Percentiles rank a stretch among this genome's conserved stretches.
Conservation (phyloP, 169 alveolate species). For the Cryptosporidium viatorum region DNA sequence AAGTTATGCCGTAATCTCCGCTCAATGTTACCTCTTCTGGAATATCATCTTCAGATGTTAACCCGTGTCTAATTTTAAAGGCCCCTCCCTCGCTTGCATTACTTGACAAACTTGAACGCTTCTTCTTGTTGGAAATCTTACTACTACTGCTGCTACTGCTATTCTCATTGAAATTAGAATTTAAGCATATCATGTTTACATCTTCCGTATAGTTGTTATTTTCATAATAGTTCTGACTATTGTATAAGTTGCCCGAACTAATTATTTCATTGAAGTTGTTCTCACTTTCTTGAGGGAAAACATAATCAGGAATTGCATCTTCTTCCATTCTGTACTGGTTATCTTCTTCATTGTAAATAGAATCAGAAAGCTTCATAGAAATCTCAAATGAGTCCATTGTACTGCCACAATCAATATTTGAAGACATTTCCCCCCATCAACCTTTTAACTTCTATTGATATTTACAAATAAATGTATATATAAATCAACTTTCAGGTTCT, state of each 20-base stretch:
- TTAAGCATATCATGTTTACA: conserved; percentile 7
- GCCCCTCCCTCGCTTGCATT: conserved; percentile 1
- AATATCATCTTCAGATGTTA: conserved; percentile 45
- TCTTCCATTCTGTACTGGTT: conserved; percentile 6
- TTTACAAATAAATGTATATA: background rate
- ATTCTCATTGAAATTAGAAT: background rate
- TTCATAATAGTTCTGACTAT: conserved; percentile 3
- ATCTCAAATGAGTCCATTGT: conserved; percentile 39
- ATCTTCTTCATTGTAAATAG: conserved; percentile 47
- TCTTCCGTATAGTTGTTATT: conserved; percentile 13
- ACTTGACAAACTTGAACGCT: conserved; percentile 12
- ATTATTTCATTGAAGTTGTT: conserved; percentile 8
- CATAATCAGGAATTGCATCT: conserved; percentile 41
- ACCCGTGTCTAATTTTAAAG: conserved; percentile 25
- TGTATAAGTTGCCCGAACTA: background rate
- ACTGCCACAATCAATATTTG: conserved; percentile 27
- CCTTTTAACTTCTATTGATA: background rate
- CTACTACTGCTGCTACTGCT: background rate
- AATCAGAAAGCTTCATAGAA: conserved; percentile 41
- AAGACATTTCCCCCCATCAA: conserved; percentile 24
- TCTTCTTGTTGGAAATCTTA: background rate
- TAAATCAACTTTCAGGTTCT: background rate
- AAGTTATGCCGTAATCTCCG: conserved; percentile 27
- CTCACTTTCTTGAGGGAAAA: conserved; percentile 36
- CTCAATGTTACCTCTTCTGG: conserved; percentile 55